Base-by-base conservation (phyloP, 306 rosid species). In the Canavalia gladiata region DNA sequence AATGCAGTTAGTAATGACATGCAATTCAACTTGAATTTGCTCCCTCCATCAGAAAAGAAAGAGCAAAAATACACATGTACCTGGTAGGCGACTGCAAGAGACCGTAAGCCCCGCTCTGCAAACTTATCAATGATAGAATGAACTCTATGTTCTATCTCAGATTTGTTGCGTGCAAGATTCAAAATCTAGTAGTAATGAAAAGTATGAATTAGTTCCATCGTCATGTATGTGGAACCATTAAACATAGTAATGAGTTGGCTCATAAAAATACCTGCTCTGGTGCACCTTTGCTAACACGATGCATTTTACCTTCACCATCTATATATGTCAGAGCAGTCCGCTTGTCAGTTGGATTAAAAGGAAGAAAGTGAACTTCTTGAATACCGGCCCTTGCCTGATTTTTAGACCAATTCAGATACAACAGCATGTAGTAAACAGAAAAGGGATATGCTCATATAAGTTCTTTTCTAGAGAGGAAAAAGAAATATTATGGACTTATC, bases 211-310 rank as follows among this genome's bases (percentile, higher is more conserved):
- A 77, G 33, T 30, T 66, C 30, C 34, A 39, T 43, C 69, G 49
- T 77, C 57, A 72, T 28, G 50, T 35, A 72, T 28, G 50, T 35
- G 67, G 76, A 71, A 83, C 72, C 59, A 74, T 33, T 5, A 79
- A 70, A 80, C 56, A 70, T 1, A 60, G 3, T 9, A 30, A 30
- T 64, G 30, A 45, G 18, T 51, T 8, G 29, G 75, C 80, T 54
- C 33, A 28, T 81, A 18, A 59, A 42, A 56, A 18, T 76, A 94
- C 98, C 97, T 94, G 98, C 82, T 94, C 98, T 1, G 97, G 98
- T 8, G 98, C 98, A 52, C 98, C 98, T 81, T 94, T 94, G 90
- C 97, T 90, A 71, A 89, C 97, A 6, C 98, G 89, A 58, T 91
- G 94, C 98, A 94, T 91, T 89, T 86, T 90, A 57, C 88, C 88